Percentiles rank a stretch among this genome's conserved stretches.
phyloP scores from a whole-genome alignment of 768 basidiomycete species.

The Lepiota brunneoincarnata region DNA sequence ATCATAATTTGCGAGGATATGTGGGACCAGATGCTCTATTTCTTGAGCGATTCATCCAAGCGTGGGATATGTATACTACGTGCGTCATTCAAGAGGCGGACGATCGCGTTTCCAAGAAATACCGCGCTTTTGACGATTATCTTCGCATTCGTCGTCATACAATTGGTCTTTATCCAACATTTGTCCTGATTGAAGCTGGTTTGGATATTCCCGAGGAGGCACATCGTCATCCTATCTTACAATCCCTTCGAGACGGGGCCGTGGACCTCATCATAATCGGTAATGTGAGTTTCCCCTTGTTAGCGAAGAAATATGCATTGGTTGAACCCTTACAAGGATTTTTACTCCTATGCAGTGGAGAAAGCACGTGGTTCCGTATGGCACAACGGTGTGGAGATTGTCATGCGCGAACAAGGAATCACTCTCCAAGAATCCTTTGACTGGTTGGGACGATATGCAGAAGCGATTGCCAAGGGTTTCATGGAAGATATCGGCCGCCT shows the following conservation, averaged over 20 bases:
- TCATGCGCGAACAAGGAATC: slow-evolving; percentile 34
- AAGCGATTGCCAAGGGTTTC: slow-evolving; percentile 28
- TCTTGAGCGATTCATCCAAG: slow-evolving; percentile 27
- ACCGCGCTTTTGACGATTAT: slow-evolving; percentile 50
- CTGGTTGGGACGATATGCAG: slow-evolving; percentile 31
- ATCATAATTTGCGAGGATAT: slow-evolving; percentile 14
- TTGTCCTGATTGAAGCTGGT: slow-evolving; percentile 53
- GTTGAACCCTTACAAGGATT: slow-evolving; percentile 30
- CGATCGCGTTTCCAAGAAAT: slow-evolving; percentile 33
- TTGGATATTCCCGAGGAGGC: slow-evolving; percentile 55
- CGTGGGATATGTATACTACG: slow-evolving; percentile 38
- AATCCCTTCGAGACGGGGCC: slow-evolving; percentile 41
- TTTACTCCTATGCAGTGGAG: slow-evolving; percentile 39
- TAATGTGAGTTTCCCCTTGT: slow-evolving; percentile 24
- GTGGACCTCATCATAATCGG: slow-evolving; percentile 46
- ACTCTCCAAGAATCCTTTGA: slow-evolving; percentile 34
- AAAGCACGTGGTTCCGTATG: slow-evolving; percentile 35
- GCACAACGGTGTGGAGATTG: slow-evolving; percentile 40
- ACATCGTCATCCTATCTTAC: slow-evolving; percentile 45
- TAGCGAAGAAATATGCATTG: background rate
- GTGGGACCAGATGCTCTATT: slow-evolving; percentile 17
- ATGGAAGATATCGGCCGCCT: slow-evolving; percentile 21
- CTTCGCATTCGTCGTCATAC: slow-evolving; percentile 51
- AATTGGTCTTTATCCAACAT: slow-evolving; percentile 48
- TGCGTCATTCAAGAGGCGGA: slow-evolving; percentile 43